Percentiles rank a stretch among this genome's conserved stretches.
Evolutionary conservation across 495 filamentous ascomycete species (phyloP).

Genomic region (Astrothelium macrocarpum): DNA sequence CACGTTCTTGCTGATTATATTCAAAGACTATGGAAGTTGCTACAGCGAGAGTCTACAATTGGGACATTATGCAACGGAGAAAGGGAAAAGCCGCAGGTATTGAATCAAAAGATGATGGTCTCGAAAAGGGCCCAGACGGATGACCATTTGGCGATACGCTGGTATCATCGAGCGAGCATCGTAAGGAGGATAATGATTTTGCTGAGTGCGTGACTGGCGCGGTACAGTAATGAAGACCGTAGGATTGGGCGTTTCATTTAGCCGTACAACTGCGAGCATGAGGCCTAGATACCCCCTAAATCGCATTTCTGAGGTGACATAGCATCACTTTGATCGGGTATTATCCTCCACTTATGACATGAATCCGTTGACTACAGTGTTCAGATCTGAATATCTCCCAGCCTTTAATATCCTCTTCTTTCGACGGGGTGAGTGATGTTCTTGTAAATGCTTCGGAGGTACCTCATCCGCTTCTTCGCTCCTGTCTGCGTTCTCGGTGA

Average conservation of each 20-base stretch:
- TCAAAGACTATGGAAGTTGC: conserved; percentile 90
- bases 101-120: conserved; percentile 6
- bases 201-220: neutral
- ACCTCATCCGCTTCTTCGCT: too few species aligned
- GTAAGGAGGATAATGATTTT: neutral
- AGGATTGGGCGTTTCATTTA: too few species aligned
- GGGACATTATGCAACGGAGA: conserved; percentile 88
- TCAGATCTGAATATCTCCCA: neutral
- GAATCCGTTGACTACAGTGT: neutral
- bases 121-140: conserved; percentile 6
- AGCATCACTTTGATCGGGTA: neutral
- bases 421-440: neutral
- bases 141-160: neutral
- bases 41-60: conserved; percentile 94
- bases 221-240: neutral
- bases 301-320: too few species aligned
- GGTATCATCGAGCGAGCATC: neutral
- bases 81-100: conserved; percentile 68
- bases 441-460: too few species aligned
- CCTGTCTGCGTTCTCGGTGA: neutral
- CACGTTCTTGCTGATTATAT: neutral
- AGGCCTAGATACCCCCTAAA: too few species aligned
- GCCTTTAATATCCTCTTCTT: neutral
- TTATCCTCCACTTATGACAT: neutral
- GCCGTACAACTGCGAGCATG: too few species aligned